Base-by-base conservation (phyloP, 768 basidiomycete genomes). In the Clitopilus hobsonii region DNA sequence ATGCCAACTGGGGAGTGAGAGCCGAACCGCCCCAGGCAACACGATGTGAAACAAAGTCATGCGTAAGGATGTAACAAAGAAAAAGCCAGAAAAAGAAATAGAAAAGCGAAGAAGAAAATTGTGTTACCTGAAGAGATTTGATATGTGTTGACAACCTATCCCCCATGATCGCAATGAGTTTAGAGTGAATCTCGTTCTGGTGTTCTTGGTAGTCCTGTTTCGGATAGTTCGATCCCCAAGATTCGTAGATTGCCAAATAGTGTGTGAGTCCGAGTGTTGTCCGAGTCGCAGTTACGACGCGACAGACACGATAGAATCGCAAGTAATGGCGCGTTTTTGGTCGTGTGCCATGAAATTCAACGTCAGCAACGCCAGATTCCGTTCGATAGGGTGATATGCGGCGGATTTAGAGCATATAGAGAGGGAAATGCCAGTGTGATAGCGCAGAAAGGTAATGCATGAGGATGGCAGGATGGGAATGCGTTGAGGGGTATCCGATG, bases 131-230 rank as follows among this genome's bases (percentile, higher is more conserved):
- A 52, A 98, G 77, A 23, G 88, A 78, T 62, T 83, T 86, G 66
- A 93, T 88, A 67, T 98, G 96, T 1, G 88, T 85, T 61, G 77
- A 83, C 45, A 98, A 74, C 54, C 96, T 82, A 71, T 98, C 96
- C 32, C 94, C 89, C 97, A 99, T 99, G 72, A 98, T 99, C 38
- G 93, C 91, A 56, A 99, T 88, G 54, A 99, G 78, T 74, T 99
- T 99, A 51, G 92, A 83, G 69, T 98, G 96, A 53, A 99, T 98
- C 76, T 98, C 97, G 65, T 96, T 91, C 71, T 99, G 97, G 71
- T 99, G 97, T 69, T 98, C 97, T 79, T 98, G 96, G 65, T 90
- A 98, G 70, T 98, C 97, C 88, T 95, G 65, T 54, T 53, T n/a
- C 18, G 50, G 26, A 26, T 16, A 29, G 45, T 8, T n/a, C n/a